Conservation (phyloP, 306 rosid species). For the Vigna hirtella region DNA sequence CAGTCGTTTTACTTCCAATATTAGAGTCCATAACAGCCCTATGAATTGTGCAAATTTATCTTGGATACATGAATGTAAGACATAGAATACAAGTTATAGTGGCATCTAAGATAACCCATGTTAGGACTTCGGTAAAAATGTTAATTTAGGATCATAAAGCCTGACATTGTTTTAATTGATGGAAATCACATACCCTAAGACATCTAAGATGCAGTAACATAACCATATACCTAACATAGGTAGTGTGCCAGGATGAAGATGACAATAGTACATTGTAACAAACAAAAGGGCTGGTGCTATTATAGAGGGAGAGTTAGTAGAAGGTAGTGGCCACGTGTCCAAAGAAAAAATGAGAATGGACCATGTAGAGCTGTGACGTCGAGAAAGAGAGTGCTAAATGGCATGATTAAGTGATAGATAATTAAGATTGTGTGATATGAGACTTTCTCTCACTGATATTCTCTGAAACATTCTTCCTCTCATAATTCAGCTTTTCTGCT, state of each 20-base stretch:
- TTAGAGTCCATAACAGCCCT: conserved; percentile 7
- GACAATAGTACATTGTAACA: not conserved
- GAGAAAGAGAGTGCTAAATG: no score
- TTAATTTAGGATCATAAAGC: conserved; percentile 18
- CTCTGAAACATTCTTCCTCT: no score
- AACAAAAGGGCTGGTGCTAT: no score
- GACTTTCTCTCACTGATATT: no score
- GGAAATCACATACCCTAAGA: not conserved
- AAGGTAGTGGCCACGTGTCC: no score
- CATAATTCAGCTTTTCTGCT: no score
- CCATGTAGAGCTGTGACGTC: no score
- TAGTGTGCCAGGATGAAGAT: conserved; percentile 16
- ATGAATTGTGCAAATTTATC: not conserved
- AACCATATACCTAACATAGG: not conserved
- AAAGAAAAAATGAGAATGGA: no score
- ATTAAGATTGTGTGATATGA: no score
- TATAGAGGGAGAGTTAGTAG: no score
- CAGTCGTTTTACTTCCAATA: conserved; percentile 7
- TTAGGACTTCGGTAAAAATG: not conserved
- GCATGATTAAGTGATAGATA: no score
- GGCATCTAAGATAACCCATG: not conserved
- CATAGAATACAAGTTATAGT: not conserved
- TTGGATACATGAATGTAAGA: conserved; percentile 13
- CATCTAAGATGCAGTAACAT: conserved; percentile 19
- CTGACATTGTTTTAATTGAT: not conserved